Conservation (phyloP, 805 yeast genomes). For the Blastobotrys terrestris region DNA sequence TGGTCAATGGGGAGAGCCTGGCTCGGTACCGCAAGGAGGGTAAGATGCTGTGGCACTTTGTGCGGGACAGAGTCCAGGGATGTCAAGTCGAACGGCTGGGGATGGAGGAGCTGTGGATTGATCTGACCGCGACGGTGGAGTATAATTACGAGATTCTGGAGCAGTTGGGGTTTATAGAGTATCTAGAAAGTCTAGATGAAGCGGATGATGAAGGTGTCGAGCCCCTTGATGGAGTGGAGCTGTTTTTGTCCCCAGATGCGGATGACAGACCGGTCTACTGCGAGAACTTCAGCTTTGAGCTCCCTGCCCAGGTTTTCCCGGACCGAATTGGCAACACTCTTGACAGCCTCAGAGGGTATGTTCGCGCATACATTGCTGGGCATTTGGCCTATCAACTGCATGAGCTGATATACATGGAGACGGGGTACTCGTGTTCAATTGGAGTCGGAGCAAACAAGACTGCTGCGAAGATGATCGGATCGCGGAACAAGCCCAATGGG, state of each 20-base stretch:
- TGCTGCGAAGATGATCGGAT: slow-evolving; percentile 27
- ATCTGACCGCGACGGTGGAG: slow-evolving; percentile 19
- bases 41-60: slow-evolving; percentile 20
- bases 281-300: slow-evolving; percentile 24
- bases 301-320: slow-evolving; percentile 23
- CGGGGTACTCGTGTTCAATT: slow-evolving; percentile 27
- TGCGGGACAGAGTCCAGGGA: slow-evolving; percentile 14
- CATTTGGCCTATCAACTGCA: slow-evolving; percentile 23
- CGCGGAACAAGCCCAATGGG: slow-evolving; percentile 28
- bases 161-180: slow-evolving; percentile 8
- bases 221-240: slow-evolving; percentile 14
- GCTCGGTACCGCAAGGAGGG: slow-evolving; percentile 28
- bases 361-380: slow-evolving; percentile 25
- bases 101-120: slow-evolving; percentile 30
- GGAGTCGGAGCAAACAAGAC: slow-evolving; percentile 27
- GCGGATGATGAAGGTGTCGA: slow-evolving; percentile 13
- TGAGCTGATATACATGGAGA: slow-evolving; percentile 22
- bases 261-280: slow-evolving; percentile 7
- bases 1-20: slow-evolving; percentile 29
- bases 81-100: slow-evolving; percentile 29
- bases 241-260: neutral
- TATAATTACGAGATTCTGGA: slow-evolving; percentile 9
- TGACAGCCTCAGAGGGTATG: slow-evolving; percentile 2
- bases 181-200: neutral
- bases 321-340: neutral